Conservation (phyloP, 805 yeast species). For the Candida anglica region DNA sequence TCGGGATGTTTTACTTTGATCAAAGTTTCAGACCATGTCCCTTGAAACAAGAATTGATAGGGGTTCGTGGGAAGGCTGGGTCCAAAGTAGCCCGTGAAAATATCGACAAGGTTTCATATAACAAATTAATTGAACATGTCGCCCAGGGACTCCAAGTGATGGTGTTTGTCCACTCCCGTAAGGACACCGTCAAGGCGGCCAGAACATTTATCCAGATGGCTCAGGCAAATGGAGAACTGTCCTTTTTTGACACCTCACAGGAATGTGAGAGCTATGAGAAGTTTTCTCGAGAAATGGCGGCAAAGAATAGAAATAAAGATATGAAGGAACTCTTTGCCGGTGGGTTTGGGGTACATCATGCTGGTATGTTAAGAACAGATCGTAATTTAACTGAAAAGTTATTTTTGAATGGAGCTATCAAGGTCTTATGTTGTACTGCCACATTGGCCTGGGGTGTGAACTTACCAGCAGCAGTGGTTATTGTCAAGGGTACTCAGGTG, state of each 20-base stretch:
- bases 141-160: conserved; percentile 80
- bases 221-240: conserved; percentile 51
- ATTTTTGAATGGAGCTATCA: conserved; percentile 81
- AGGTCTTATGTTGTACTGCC: conserved; percentile 91
- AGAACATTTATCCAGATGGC: conserved; percentile 68
- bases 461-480: conserved; percentile 95
- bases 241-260: conserved; percentile 54
- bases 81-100: conserved; percentile 66
- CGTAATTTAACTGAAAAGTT: conserved; percentile 85
- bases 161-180: conserved; percentile 95
- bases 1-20: conserved; percentile 94
- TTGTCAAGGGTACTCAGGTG: conserved; percentile 93
- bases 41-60: conserved; percentile 78
- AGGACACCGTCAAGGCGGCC: conserved; percentile 86
- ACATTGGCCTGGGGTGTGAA: conserved; percentile 99
- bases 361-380: conserved; percentile 92
- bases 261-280: conserved; percentile 34
- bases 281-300: conserved; percentile 60
- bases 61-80: conserved; percentile 85
- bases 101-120: conserved; percentile 72
- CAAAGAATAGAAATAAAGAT: conserved; percentile 71
- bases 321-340: conserved; percentile 69
- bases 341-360: conserved; percentile 96
- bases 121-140: conserved; percentile 66
- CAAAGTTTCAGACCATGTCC: conserved; percentile 93